Conservation (phyloP, 306 rosid genomes). For the Cicer chorassanicum region DNA sequence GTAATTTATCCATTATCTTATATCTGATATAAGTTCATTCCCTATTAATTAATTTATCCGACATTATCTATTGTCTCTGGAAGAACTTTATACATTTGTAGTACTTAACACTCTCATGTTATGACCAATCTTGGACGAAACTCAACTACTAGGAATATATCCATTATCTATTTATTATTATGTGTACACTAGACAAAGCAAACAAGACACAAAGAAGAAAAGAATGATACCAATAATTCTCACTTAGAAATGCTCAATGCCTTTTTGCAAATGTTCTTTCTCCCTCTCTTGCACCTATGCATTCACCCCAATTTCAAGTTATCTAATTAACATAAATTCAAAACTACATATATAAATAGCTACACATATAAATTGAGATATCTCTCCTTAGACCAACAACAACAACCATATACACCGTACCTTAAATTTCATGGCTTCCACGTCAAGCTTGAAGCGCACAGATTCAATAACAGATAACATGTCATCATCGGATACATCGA, state of each 20-base stretch:
- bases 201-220: conserved; percentile 53
- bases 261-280: conserved; percentile 59
- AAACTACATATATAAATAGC: conserved; percentile 2
- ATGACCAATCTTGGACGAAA: background rate
- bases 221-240: conserved; percentile 61
- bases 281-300: conserved; percentile 51
- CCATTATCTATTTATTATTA: background rate
- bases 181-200: background rate
- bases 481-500: conserved; percentile 62
- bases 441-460: conserved; percentile 52
- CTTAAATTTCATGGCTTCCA: conserved; percentile 50
- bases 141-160: conserved; percentile 17
- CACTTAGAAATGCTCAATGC: conserved; percentile 29
- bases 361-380: conserved; percentile 38
- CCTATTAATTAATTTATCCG: too few relatives aligned
- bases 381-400: conserved; percentile 17
- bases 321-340: background rate
- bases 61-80: too few relatives aligned
- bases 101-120: too few relatives aligned
- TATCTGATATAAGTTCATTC: too few relatives aligned
- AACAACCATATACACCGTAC: conserved; percentile 19
- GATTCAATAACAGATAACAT: conserved; percentile 66
- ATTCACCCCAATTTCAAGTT: conserved; percentile 42
- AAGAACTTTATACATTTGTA: too few relatives aligned
- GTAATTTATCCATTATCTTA: too few relatives aligned